Base-by-base conservation (phyloP, 768 basidiomycete genomes). In the Pholiota molesta region DNA sequence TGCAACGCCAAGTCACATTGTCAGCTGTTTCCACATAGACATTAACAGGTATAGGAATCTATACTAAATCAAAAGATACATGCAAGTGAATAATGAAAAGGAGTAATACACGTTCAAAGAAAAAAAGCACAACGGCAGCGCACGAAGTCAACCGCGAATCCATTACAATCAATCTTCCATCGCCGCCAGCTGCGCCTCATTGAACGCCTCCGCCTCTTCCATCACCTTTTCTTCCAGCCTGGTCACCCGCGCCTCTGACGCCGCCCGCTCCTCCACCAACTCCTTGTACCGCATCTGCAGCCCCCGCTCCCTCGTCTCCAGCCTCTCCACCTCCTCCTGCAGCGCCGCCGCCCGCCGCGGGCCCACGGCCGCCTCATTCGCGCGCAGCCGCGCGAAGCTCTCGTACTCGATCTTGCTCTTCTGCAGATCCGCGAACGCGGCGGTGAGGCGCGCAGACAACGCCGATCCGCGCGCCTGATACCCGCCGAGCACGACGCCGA, bases 211-310 rank as follows among this genome's bases (percentile, higher is more conserved):
- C 3, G 91, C 92, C 72, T 94, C 90, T 5, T 78, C 83, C 90
- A 94, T 94, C 66, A 97, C 74, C 77, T 85, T 87, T 75, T 97
- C 96, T 72, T 98, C 96, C 70, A 94, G 77, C 51, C 71, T 75
- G 3, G 80, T 81, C 33, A 93, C 81, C 52, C 88, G 81, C 21
- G 75, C 79, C 68, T 83, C 81, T 2, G 83, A 76, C 53, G 90
- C 89, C 54, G 82, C 76, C 67, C 86, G 79, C 75, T 95, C 90
- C 60, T 80, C 77, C 60, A 89, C 86, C 63, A 99, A 73, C 67
- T 95, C 95, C n/a, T 85, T 87, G 74, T 97, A 97, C 53, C 86
- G 79, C 66, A 83, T 83, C 76, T 99, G 97, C 66, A 97, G 77
- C 67, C 85, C 75, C 57, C 82, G 78, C 76, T 98, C 97, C 66